Conservation (phyloP, 805 yeast genomes). For the Metschnikowia cerradonensis region DNA sequence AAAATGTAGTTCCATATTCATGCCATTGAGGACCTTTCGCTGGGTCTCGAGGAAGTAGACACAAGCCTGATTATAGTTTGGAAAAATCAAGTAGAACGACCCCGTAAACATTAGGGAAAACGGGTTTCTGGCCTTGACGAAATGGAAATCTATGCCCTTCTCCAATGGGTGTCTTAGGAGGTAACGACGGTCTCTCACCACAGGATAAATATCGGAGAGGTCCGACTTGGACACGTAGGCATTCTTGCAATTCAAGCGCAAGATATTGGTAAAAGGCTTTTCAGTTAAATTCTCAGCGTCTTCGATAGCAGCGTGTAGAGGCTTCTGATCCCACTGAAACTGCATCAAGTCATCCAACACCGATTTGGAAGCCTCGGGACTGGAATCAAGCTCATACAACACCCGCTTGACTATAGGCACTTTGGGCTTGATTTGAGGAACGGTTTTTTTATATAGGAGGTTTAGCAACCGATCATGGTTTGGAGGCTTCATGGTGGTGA, state of each 20-base stretch:
- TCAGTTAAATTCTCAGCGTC: slow-evolving; percentile 18
- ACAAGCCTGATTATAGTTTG: slow-evolving; percentile 44
- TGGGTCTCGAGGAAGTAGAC: slow-evolving; percentile 48
- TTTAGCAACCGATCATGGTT: slow-evolving; percentile 27
- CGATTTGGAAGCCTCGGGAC: slow-evolving; percentile 14
- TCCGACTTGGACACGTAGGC: slow-evolving; percentile 38
- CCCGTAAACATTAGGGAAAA: slow-evolving; percentile 41
- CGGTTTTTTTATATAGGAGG: slow-evolving; percentile 28
- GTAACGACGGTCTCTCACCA: slow-evolving; percentile 27
- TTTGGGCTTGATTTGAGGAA: slow-evolving; percentile 26
- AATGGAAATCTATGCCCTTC: slow-evolving; percentile 31
- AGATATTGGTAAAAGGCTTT: slow-evolving; percentile 22
- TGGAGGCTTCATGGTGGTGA: slow-evolving; percentile 1
- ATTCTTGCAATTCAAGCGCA: slow-evolving; percentile 35
- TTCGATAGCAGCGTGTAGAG: slow-evolving; percentile 21
- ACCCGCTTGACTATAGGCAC: slow-evolving; percentile 25
- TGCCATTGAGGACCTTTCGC: slow-evolving; percentile 49
- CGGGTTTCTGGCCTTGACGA: slow-evolving; percentile 49
- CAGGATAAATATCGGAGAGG: slow-evolving; percentile 37
- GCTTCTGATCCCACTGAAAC: slow-evolving; percentile 30
- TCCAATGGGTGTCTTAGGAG: slow-evolving; percentile 19
- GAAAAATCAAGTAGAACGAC: slow-evolving; percentile 53
- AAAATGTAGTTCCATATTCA: slow-evolving; percentile 44
- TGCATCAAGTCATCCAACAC: slow-evolving; percentile 27
- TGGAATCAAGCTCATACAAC: slow-evolving; percentile 22